A percentile compares a stretch with the other conserved stretches of the same genome.
Evolutionary conservation across 495 filamentous ascomycete genomes (phyloP).

Genomic region (Saxispiralis lemnorum): DNA sequence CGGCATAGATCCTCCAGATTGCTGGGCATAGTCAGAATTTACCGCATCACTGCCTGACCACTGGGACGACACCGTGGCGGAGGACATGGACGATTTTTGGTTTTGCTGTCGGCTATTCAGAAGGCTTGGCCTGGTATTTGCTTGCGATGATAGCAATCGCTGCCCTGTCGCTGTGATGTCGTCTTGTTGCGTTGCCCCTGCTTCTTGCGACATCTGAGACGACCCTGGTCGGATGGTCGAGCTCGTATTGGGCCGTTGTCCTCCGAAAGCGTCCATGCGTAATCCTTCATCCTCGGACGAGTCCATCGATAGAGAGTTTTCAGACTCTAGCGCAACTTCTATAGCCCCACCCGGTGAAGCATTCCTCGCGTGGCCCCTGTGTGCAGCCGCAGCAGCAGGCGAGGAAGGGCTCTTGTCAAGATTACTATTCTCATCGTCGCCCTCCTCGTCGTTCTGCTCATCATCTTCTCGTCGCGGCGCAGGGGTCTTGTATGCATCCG

Average conservation of each 20-base stretch:
- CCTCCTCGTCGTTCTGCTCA: constrained; percentile 8
- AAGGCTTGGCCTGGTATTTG: constrained; percentile 47
- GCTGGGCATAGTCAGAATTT: constrained; percentile 72
- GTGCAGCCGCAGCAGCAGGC: constrained; percentile 23
- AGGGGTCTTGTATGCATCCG: constrained; percentile 31
- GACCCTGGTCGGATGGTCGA: constrained; percentile 11
- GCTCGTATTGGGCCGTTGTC: constrained; percentile 16
- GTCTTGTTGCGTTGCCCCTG: neutral
- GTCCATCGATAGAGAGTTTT: neutral
- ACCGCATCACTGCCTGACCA: constrained; percentile 46
- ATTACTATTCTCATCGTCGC: constrained; percentile 9
- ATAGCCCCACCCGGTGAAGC: constrained; percentile 1
- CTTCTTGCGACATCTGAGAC: neutral
- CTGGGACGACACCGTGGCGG: constrained; percentile 41
- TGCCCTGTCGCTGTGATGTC: constrained; percentile 3
- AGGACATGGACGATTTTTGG: constrained; percentile 63
- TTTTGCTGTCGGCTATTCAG: constrained; percentile 56
- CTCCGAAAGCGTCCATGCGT: too few species aligned
- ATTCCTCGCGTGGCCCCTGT: constrained; percentile 18
- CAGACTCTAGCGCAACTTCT: neutral
- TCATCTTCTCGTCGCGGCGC: constrained; percentile 22
- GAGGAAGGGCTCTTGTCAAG: constrained; percentile 23
- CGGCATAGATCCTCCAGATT: constrained; percentile 62
- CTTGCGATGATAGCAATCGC: constrained; percentile 13
- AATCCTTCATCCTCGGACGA: too few species aligned